Base-by-base conservation (phyloP, 2,329 filamentous ascomycete species). In the Penicillium sp. region DNA sequence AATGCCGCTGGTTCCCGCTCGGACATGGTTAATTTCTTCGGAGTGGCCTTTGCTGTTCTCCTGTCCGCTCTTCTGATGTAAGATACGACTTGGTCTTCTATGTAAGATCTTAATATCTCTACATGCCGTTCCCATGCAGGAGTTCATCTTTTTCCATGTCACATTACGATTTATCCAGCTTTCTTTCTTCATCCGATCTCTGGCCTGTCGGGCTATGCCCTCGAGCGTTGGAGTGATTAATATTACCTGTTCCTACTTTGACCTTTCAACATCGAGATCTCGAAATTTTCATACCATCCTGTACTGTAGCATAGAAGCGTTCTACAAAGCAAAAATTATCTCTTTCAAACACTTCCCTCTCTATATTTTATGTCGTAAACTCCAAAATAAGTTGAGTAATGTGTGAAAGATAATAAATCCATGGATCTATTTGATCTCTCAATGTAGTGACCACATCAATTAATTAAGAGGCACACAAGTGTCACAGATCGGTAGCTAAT, bases 1-100 rank as follows among this genome's bases (percentile, higher is more conserved):
- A 65, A 55, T 10, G 61, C 55, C 26, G 61, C 59, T 25, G 57
- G 53, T 6, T 59, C 61, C 25, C 44, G 49, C 37, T 58, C 60
- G 21, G 48, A 55, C 43, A 47, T 57, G 14, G 16, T 51, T 39
- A 54, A 48, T 42, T 23, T 62, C 33, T 51, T 65, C 27, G 52
- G 58, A 42, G 43, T 59, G 26, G 58, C 53, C 11, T 37, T 64
- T 23, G 49, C 58, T 27, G 45, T 62, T 35, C 50, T 62, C 48
- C 43, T 63, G 29, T 54, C 55, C 19, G 48, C 35, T 19, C 13
- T 50, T 14, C n/a, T 50, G 10, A 50, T 50, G 33, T 50, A 33
- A 37, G 29, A 49, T 35, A 7, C 8, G 23, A 19, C 25, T 14
- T 35, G 27, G 26, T 31, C 23, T 19, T 49, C 29, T 10, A 14